Evolutionary conservation across 768 basidiomycete species (phyloP), one percentile per base, ranked within the genome.

Genomic region (Naganishia randhawae): DNA sequence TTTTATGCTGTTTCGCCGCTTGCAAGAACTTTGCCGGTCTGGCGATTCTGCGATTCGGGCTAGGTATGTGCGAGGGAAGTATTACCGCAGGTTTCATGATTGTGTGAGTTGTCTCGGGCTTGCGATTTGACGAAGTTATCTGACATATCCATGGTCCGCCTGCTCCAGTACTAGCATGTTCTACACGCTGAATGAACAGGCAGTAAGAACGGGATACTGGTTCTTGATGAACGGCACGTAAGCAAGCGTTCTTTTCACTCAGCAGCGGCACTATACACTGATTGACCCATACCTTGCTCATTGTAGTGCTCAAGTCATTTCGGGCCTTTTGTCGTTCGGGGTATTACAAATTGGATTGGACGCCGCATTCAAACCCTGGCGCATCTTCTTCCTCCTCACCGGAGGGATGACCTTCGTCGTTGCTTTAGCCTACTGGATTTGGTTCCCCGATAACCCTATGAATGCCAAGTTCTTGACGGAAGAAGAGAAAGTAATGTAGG

Each of bases 21-120:
- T 73, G 75, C 45, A 42, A 51, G 22, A 73, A 70, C 70, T 76
- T 76, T 71, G 69, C 68, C 29, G 75, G 75, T 22, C 63, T 76
- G 1, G 35, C 69, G 33, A 61, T 67, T 63, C 55, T 65, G 17
- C 68, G 72, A 16, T 5, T 71, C 25, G 64, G 63, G 17, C 55
- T 73, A n/a, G 72, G 72, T n/a, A 42, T 55, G 17, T 74, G 73
- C 61, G 72, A 74, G 65, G 72, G 72, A 1, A 50, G 48, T 17
- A 74, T 75, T 63, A 75, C 74, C 0, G 74, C 74, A 29, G 74
- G 73, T 0, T 75, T 75, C 68, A 45, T 75, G 53, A 71, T 75
- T 42, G 54, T 70, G 27, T 69, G 63, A n/a, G 31, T 33, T 8
- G 42, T 31, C 35, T 31, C 31, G 27, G 6, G 35, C 3, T 2